Conservation (phyloP, 768 basidiomycete genomes). For the Lactarius pseudohatsudake region DNA sequence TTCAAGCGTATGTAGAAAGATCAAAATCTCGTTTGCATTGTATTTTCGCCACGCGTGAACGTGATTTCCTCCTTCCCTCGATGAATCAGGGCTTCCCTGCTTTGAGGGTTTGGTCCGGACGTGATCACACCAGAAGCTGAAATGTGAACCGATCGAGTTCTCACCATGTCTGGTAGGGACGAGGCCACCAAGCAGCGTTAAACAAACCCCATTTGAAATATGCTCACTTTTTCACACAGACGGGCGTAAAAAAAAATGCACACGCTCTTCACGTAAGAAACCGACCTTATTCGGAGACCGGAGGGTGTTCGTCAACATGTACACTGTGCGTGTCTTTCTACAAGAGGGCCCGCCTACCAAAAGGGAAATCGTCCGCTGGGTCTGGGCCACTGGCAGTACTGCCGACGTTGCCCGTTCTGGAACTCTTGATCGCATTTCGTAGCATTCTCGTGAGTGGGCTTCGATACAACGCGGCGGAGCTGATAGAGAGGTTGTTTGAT, state of each 20-base stretch:
- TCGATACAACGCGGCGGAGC: not conserved
- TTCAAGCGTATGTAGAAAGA: constrained; percentile 27
- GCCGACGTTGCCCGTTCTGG: not conserved
- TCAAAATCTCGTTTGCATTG: constrained; percentile 20
- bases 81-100: not conserved
- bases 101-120: not conserved
- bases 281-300: not conserved
- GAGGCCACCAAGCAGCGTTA: not conserved
- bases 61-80: constrained; percentile 5
- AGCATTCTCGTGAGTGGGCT: not conserved
- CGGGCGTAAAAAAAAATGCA: not conserved
- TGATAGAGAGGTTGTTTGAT: constrained; percentile 6
- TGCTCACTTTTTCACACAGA: not conserved
- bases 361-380: not conserved
- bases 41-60: constrained; percentile 21
- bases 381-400: not conserved
- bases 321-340: constrained; percentile 7
- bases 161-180: too few species aligned
- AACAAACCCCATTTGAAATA: constrained; percentile 5
- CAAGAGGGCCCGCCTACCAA: not conserved
- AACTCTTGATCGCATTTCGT: not conserved
- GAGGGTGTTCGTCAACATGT: not conserved
- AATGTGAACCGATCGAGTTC: constrained; percentile 10
- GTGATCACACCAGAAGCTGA: not conserved
- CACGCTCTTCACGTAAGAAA: constrained; percentile 12